Evolutionary conservation across 441 rosid species (phyloP).

Genomic region (Adansonia rubrostipa): DNA sequence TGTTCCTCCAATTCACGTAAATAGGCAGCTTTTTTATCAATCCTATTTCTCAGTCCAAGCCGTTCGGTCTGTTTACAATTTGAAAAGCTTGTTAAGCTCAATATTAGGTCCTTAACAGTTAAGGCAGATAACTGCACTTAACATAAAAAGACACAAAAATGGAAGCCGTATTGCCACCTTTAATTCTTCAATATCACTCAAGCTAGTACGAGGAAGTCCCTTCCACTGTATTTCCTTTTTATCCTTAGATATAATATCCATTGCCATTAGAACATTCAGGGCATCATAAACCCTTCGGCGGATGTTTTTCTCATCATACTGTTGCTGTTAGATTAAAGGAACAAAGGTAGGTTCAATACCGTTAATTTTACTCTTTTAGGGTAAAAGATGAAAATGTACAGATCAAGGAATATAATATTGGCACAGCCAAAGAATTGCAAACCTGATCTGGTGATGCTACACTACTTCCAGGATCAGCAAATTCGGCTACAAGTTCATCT

Average conservation of each 20-base stretch:
- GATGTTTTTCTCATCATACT: constrained; percentile 97
- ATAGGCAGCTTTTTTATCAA: constrained; percentile 89
- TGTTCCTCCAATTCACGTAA: constrained; percentile 92
- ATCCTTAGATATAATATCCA: constrained; percentile 98
- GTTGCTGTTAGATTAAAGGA: constrained; percentile 66
- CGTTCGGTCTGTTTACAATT: constrained; percentile 63
- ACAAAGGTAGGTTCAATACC: neutral
- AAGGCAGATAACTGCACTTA: constrained; percentile 16
- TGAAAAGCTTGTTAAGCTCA: constrained; percentile 27
- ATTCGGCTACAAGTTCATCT: constrained; percentile 98
- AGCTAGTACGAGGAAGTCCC: constrained; percentile 97
- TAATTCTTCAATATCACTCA: constrained; percentile 89
- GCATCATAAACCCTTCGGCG: constrained; percentile 98
- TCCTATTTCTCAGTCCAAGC: constrained; percentile 69
- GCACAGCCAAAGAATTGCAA: constrained; percentile 24
- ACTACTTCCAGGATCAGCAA: constrained; percentile 81
- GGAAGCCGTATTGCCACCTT: constrained; percentile 59
- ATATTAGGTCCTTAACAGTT: constrained; percentile 27
- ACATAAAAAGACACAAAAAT: constrained; percentile 28
- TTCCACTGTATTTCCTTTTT: constrained; percentile 98
- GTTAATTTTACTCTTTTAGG: constrained; percentile 23
- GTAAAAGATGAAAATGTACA: constrained; percentile 15
- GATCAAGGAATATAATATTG: constrained; percentile 25
- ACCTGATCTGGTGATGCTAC: constrained; percentile 94
- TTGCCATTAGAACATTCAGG: constrained; percentile 97